Evolutionary conservation across 202 grass and related monocot genomes (phyloP).

Genomic region (Setaria viridis): DNA sequence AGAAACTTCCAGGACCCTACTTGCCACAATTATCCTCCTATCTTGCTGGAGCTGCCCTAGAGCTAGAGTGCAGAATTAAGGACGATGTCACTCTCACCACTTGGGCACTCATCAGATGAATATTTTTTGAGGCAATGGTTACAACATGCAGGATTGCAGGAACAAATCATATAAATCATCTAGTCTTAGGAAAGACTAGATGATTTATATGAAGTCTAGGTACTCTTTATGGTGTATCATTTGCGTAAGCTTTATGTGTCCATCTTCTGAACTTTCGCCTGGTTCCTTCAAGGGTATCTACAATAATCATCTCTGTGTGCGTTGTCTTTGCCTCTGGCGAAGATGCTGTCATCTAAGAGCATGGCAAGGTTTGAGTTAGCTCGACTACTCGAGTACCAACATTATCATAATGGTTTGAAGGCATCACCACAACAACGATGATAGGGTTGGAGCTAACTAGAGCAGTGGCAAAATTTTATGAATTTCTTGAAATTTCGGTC

Average conservation of each 20-base stretch:
- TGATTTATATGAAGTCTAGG: neutral
- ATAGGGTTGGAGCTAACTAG: too few species aligned
- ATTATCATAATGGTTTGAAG: too few species aligned
- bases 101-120: neutral
- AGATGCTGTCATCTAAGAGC: too few species aligned
- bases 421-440: too few species aligned
- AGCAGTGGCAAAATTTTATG: too few species aligned
- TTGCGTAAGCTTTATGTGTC: neutral
- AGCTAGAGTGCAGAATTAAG: neutral
- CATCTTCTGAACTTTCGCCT: neutral
- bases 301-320: too few species aligned
- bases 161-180: neutral
- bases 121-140: neutral
- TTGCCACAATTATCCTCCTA: neutral
- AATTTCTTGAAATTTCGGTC: too few species aligned
- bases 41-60: neutral
- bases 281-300: neutral
- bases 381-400: too few species aligned
- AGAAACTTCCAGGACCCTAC: neutral
- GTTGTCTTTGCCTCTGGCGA: too few species aligned
- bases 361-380: too few species aligned
- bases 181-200: neutral
- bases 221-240: neutral
- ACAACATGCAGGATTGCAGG: neutral
- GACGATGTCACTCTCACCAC: neutral